phyloP scores from a whole-genome alignment of 139 green algal species.

The Ulvella scutata region DNA sequence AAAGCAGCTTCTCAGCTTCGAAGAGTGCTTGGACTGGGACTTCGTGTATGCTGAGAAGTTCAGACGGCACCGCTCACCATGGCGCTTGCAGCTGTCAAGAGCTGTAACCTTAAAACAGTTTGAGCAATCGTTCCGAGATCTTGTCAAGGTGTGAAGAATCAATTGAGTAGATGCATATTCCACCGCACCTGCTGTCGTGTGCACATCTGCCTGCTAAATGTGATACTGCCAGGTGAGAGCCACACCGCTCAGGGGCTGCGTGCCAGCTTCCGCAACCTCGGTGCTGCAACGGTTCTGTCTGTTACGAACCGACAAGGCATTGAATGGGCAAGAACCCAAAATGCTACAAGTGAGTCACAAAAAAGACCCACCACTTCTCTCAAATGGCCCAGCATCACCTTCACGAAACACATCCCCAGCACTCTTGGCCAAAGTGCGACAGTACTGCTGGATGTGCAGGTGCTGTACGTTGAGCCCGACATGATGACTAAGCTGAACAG shows the following conservation, averaged over 20 bases:
- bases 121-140: neutral
- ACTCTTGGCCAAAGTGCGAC: too few species aligned
- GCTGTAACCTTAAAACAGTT: neutral
- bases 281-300: too few species aligned
- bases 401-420: too few species aligned
- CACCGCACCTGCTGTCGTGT: neutral
- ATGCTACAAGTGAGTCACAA: too few species aligned
- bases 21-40: neutral
- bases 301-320: too few species aligned
- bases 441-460: neutral
- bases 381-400: too few species aligned
- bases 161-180: too few species aligned
- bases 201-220: neutral
- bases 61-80: neutral
- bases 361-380: too few species aligned
- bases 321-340: too few species aligned
- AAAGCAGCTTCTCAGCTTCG: neutral
- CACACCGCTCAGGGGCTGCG: too few species aligned
- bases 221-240: too few species aligned
- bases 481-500: neutral
- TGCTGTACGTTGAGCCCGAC: neutral
- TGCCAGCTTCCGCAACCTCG: too few species aligned
- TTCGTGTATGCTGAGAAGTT: neutral
- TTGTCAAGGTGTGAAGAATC: neutral
- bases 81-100: neutral